These are phyloP conservation scores for Knoxia roxburghii DNA, from an alignment of 257 asterid genomes.

Conservation along the genomic window DNA sequence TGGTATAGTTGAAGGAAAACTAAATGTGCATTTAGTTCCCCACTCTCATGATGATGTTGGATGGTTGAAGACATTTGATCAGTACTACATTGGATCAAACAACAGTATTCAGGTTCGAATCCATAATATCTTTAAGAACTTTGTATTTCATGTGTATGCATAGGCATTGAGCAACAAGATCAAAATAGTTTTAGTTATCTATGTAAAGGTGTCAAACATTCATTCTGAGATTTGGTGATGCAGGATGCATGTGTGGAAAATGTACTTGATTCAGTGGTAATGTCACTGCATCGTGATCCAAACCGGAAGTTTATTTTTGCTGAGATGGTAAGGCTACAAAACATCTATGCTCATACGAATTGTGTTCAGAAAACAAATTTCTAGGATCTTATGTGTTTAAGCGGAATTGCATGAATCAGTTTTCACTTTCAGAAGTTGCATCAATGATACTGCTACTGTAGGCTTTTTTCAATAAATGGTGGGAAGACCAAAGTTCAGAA, in stretches of 20 bases:
- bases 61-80: conserved; percentile 89
- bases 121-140: too few relatives aligned
- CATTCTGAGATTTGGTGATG: too few relatives aligned
- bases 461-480: conserved; percentile 92
- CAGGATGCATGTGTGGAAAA: conserved; percentile 90
- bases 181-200: neutral
- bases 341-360: neutral
- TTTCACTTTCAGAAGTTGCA: neutral
- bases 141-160: neutral
- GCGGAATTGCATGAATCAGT: neutral
- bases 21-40: conserved; percentile 90
- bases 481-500: conserved; percentile 61
- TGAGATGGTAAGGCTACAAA: conserved; percentile 63
- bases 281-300: conserved; percentile 52
- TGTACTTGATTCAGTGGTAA: conserved; percentile 67
- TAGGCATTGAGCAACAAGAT: neutral
- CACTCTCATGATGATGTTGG: conserved; percentile 94
- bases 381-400: neutral
- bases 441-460: conserved; percentile 12
- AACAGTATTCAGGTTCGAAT: conserved; percentile 85
- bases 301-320: conserved; percentile 76
- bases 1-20: conserved; percentile 56
- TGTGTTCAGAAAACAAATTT: neutral
- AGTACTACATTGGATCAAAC: conserved; percentile 87
- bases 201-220: too few relatives aligned